These are phyloP conservation scores for Melanomma pulvis-pyrius DNA, from an alignment of 495 filamentous ascomycete species.

Conservation along the genomic window DNA sequence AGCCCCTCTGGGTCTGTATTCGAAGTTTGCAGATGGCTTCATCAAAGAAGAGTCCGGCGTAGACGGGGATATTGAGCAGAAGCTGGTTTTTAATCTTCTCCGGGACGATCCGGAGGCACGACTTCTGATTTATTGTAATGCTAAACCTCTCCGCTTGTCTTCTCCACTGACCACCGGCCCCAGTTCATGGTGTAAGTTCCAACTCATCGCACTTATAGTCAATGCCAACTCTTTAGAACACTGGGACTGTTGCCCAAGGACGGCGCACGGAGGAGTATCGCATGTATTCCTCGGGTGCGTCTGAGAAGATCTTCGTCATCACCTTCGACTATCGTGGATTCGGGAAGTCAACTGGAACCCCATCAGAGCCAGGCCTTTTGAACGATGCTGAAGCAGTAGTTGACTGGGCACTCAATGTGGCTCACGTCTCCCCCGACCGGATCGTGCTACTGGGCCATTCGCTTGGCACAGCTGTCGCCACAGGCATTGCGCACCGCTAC, in stretches of 20 bases:
- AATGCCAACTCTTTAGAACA: slow-evolving; percentile 56
- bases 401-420: slow-evolving; percentile 56
- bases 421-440: slow-evolving; percentile 34
- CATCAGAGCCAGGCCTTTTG: slow-evolving; percentile 39
- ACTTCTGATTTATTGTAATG: slow-evolving; percentile 54
- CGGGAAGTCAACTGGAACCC: slow-evolving; percentile 39
- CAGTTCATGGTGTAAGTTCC: slow-evolving; percentile 32
- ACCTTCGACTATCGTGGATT: slow-evolving; percentile 51
- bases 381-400: slow-evolving; percentile 60
- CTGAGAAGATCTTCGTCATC: slow-evolving; percentile 61
- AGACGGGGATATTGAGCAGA: slow-evolving; percentile 57
- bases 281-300: slow-evolving; percentile 59
- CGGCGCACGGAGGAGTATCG: slow-evolving; percentile 66
- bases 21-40: slow-evolving; percentile 57
- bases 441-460: slow-evolving; percentile 43
- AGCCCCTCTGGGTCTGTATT: slow-evolving; percentile 66
- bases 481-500: slow-evolving; percentile 34
- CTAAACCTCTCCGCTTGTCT: background rate
- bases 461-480: slow-evolving; percentile 42
- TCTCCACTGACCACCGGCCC: background rate
- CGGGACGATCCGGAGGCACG: slow-evolving; percentile 62
- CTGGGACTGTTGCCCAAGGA: slow-evolving; percentile 66
- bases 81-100: slow-evolving; percentile 61
- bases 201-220: background rate
- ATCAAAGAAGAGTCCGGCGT: slow-evolving; percentile 54